A percentile compares a stretch with the other conserved stretches of the same genome.
These are phyloP conservation scores for Coemansia sp. DNA, from an alignment of 192 early-diverging fungal species.

Conservation along the genomic window DNA sequence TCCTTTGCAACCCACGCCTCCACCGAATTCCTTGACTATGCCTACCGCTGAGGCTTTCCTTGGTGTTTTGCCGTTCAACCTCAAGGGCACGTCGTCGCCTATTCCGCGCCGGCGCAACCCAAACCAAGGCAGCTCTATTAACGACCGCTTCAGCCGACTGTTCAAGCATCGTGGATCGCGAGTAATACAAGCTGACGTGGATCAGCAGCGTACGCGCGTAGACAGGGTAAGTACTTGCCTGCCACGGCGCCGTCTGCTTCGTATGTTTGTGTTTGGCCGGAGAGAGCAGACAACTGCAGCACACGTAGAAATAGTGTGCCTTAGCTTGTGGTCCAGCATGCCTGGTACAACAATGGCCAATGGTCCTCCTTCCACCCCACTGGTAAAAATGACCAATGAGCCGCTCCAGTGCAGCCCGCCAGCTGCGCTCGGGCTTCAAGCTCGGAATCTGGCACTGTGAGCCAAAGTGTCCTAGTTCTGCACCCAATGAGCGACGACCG, in stretches of 20 bases:
- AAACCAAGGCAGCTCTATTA: constrained; percentile 42
- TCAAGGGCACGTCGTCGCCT: constrained; percentile 44
- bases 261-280: neutral
- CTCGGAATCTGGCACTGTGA: neutral
- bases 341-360: neutral
- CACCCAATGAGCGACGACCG: neutral
- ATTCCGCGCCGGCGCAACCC: constrained; percentile 48
- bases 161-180: constrained; percentile 48
- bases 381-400: neutral
- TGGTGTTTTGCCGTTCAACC: constrained; percentile 48
- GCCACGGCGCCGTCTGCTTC: neutral
- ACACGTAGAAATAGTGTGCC: neutral
- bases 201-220: constrained; percentile 32
- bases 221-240: constrained; percentile 43
- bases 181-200: constrained; percentile 18
- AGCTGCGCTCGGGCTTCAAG: neutral
- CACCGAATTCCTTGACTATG: constrained; percentile 17
- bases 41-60: constrained; percentile 52
- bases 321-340: neutral
- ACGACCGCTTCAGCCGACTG: constrained; percentile 52
- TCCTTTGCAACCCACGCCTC: neutral
- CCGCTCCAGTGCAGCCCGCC: neutral
- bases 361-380: neutral
- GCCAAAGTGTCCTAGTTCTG: neutral
- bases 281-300: neutral